Evolutionary conservation across 768 basidiomycete genomes (phyloP), one percentile per base, ranked within the genome.

Genomic region (Lepiota brunneoincarnata): DNA sequence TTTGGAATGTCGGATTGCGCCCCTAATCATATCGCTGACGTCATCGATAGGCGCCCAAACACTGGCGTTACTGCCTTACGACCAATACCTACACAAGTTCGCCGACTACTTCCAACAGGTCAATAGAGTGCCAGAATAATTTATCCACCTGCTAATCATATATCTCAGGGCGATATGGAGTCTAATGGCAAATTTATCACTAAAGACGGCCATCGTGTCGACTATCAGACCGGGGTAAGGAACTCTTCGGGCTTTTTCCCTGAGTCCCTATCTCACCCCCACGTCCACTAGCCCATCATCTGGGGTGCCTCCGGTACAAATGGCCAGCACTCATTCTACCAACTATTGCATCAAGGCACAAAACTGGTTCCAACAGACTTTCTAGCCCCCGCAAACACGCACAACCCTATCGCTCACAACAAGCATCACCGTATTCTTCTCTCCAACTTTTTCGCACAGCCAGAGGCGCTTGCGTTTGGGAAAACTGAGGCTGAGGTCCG

Each of bases 81-180:
- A 99, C 72, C 97, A 99, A 70, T 99, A 99, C 74, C 76, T 99
- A 59, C 92, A 98, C 81, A 97, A 96, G 71, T 99, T 99, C 63
- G 96, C 97, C 35, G 97, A 99, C 72, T 98, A 98, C 78, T 99
- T 99, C 91, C 97, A 98, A 71, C 97, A 98, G 71, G 82, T 77
- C 53, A 9, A 41, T 56, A 56, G 18, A 24, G 48, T 12, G 34
- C n/a, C 5, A 20, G 15, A 23, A 28, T 39, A 23, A 36, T 7
- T 46, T 14, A 14, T 2, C 23, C 37, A 35, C 38, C 37, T 47
- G 23, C 34, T 26, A 44, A 41, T 52, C 20, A 2, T 15, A 17
- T 50, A n/a, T 26, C 28, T 24, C 48, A 85, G 81, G 96, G 95
- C 42, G 97, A 99, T 71, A 99, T 99, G 97, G 97, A 99, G 73